Evolutionary conservation across 1,284 basidiomycete genomes (phyloP), one percentile per base, ranked within the genome.

Genomic region (Wolfiporia cocos): DNA sequence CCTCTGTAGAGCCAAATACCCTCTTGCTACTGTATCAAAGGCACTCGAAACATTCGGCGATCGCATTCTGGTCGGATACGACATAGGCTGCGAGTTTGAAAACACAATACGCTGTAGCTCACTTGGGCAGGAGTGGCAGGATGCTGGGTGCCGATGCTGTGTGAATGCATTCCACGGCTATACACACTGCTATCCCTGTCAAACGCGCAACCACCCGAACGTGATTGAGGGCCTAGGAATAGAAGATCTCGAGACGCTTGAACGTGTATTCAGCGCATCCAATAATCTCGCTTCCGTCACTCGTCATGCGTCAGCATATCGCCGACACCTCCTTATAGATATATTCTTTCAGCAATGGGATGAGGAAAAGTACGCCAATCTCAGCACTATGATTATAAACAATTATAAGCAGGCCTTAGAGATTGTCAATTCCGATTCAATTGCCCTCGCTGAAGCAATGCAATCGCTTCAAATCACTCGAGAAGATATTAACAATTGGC

Each of bases 1-100:
- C 1, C 44, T n/a, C n/a, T n/a, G n/a, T n/a, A 66, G 64, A 11
- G 63, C 63, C 21, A 66, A 66, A 41, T 64, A 66, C 38, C 53
- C 56, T 1, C 50, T 64, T 2, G 57, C 63, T 0, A 50, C 58
- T 9, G 42, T 55, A 9, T 42, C 52, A 5, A 43, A 49, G 38
- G 37, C 57, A 0, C 34, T 64, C 3, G 50, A 55, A n/a, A 28
- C 32, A 2, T 52, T 57, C 28, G 53, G 51, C 2, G 28, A 14
- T 12, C 17, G 2, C 2, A 11, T 23, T 6, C 21, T 37, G 2
- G 2, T 11, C 4, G 37, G 23, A 2, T 47, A 47, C 24, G 39
- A 47, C 26, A 47, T 47, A 18, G 42, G 46, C 3, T 47, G 46
- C 26, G 12, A 14, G 2, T 47, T 41, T 17, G 33, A 21, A 9